Evolutionary conservation across 2,329 filamentous ascomycete genomes (phyloP), one percentile per base, ranked within the genome.

Genomic region (Cordyceps cateniannulata): DNA sequence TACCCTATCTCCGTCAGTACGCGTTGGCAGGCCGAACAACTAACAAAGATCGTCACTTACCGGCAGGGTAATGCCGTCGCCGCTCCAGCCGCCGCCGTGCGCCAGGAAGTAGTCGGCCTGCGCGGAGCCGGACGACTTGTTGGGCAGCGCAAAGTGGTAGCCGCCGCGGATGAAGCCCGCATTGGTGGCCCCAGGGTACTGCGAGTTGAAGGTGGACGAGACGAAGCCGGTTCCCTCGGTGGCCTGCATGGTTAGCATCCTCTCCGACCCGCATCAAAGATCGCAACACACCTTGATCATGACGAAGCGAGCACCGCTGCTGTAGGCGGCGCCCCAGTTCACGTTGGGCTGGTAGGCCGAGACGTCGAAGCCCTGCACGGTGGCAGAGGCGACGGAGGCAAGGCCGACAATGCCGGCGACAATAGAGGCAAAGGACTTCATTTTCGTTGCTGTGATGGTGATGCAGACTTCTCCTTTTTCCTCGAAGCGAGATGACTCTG

Each of bases 101-200:
- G 73, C 69, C 53, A 81, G 63, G 71, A 85, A 85, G 70, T 73
- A 83, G 12, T 75, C 70, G 8, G 81, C 82, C 66, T 85, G 81
- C 0, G 70, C 68, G 4, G 76, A 71, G 18, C 78, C 80, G 5
- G 76, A 72, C 64, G 75, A 75, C 18, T 68, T 66, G 52, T 69
- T 74, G 0, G 79, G 81, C 40, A 75, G 76, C 5, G 82, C 81
- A 64, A 82, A 83, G 73, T 85, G 82, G 66, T 84, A 84, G 40
- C 76, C 81, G 53, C 81, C 81, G 24, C 81, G 79, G 68, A 84
- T 79, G 62, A 85, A 71, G 25, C 77, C 77, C 3, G 80, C 80
- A 9, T 72, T 72, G 49, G 80, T 82, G 38, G 81, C 80, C 27
- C 75, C 75, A 3, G 63, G 71, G 69, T 82, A 83, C 66, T 84